Conservation (phyloP, 768 basidiomycete genomes). For the Pilatotrama ljubarskyi region DNA sequence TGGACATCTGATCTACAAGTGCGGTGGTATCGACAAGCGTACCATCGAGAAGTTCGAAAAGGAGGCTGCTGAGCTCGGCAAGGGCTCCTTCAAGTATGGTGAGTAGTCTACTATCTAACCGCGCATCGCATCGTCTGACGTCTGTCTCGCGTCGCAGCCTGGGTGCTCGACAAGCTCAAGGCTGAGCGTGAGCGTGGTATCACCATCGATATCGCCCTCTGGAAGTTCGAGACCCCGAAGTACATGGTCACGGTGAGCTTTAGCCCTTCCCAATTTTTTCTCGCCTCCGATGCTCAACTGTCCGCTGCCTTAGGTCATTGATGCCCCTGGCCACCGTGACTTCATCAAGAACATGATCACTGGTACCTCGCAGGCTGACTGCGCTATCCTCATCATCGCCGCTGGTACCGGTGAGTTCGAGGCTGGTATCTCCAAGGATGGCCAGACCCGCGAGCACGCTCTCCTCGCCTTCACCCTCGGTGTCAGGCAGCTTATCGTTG, state of each 20-base stretch:
- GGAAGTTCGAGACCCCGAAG: conserved; percentile 99
- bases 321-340: conserved; percentile 99
- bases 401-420: conserved; percentile 99
- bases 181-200: conserved; percentile 99
- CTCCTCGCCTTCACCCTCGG: conserved; percentile 99
- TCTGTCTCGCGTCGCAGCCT: conserved; percentile 58
- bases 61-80: conserved; percentile 99
- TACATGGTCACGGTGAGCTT: conserved; percentile 84
- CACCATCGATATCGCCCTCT: conserved; percentile 99
- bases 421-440: conserved; percentile 99
- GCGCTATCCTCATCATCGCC: conserved; percentile 99
- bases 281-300: background rate
- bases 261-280: background rate
- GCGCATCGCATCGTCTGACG: conserved; percentile 15
- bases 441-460: conserved; percentile 99
- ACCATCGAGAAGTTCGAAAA: conserved; percentile 99
- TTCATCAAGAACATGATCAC: conserved; percentile 99
- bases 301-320: conserved; percentile 85
- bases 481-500: conserved; percentile 99
- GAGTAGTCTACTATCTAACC: conserved; percentile 33
- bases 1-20: conserved; percentile 99
- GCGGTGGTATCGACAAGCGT: conserved; percentile 99
- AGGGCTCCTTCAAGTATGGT: conserved; percentile 99
- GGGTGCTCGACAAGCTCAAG: conserved; percentile 99
- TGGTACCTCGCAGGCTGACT: conserved; percentile 99